phyloP scores from a whole-genome alignment of 768 basidiomycete genomes.

The Hemileccinum rubropunctum region DNA sequence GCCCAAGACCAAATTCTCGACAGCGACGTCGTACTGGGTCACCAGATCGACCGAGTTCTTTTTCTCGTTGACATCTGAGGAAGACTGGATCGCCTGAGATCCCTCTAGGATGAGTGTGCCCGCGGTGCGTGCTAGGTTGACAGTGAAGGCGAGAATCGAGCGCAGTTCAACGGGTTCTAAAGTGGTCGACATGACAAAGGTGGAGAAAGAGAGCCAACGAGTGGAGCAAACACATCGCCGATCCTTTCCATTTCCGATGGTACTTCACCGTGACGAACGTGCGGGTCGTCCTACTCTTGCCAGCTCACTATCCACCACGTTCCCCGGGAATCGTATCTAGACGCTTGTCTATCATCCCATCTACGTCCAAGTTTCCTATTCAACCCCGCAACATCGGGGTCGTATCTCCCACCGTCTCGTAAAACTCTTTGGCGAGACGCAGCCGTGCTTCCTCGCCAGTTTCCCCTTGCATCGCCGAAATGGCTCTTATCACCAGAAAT shows the following conservation, averaged over 20 bases:
- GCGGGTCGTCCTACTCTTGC: background rate
- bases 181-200: conserved; percentile 28
- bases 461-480: conserved; percentile 59
- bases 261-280: no score
- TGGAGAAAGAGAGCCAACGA: background rate
- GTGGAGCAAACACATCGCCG: background rate
- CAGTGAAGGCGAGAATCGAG: conserved; percentile 64
- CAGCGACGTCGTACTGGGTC: conserved; percentile 90
- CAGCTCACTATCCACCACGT: no score
- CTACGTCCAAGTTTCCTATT: no score
- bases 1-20: conserved; percentile 79
- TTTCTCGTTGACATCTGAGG: conserved; percentile 71
- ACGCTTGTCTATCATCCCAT: no score
- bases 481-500: conserved; percentile 71
- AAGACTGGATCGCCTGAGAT: conserved; percentile 65
- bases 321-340: no score
- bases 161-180: conserved; percentile 47
- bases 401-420: conserved; percentile 70
- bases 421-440: conserved; percentile 80
- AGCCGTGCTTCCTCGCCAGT: conserved; percentile 65
- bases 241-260: background rate
- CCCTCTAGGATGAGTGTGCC: conserved; percentile 77
- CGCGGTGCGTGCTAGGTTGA: conserved; percentile 68
- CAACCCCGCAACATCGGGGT: no score
- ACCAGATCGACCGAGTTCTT: conserved; percentile 94